Conservation (phyloP, 192 early-diverging fungal genomes). For the Endogone sp. region DNA sequence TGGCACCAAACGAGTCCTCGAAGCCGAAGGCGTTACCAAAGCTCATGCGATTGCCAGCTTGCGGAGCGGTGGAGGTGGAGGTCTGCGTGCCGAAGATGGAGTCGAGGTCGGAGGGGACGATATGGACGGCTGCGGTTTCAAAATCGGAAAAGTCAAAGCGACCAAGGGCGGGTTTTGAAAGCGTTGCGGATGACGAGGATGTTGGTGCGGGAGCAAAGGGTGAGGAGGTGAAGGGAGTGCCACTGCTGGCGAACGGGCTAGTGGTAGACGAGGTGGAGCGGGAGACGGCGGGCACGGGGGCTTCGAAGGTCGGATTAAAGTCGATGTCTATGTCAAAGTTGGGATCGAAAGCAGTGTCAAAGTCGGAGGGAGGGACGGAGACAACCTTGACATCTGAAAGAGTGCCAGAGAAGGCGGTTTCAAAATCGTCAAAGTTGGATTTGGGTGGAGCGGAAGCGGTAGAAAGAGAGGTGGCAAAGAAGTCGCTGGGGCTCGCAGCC, state of each 20-base stretch:
- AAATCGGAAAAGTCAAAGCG: slow-evolving; percentile 15
- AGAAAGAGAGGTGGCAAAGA: background rate
- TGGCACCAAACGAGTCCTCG: background rate
- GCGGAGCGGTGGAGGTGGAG: background rate
- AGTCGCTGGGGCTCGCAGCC: background rate
- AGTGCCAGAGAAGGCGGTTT: slow-evolving; percentile 25
- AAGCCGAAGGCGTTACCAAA: slow-evolving; percentile 15
- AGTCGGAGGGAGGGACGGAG: background rate
- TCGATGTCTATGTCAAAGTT: slow-evolving; percentile 2
- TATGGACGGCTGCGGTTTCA: background rate
- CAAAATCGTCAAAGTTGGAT: slow-evolving; percentile 20
- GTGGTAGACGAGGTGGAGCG: background rate
- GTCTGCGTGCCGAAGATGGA: slow-evolving; percentile 5
- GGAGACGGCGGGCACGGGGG: too few species aligned
- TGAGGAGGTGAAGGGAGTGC: background rate
- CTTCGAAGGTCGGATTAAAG: slow-evolving; percentile 2
- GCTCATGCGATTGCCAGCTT: background rate
- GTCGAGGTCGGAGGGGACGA: slow-evolving; percentile 6
- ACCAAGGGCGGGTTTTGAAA: background rate
- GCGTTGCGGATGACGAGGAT: background rate
- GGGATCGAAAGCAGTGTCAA: slow-evolving; percentile 9
- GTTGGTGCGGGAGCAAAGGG: slow-evolving; percentile 13
- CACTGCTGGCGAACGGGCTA: background rate
- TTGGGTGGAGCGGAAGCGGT: background rate
- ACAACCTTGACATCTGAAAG: slow-evolving; percentile 18